These are phyloP conservation scores for Zopfochytrium polystomum DNA, from an alignment of 371 early-diverging fungal genomes.

Conservation along the genomic window DNA sequence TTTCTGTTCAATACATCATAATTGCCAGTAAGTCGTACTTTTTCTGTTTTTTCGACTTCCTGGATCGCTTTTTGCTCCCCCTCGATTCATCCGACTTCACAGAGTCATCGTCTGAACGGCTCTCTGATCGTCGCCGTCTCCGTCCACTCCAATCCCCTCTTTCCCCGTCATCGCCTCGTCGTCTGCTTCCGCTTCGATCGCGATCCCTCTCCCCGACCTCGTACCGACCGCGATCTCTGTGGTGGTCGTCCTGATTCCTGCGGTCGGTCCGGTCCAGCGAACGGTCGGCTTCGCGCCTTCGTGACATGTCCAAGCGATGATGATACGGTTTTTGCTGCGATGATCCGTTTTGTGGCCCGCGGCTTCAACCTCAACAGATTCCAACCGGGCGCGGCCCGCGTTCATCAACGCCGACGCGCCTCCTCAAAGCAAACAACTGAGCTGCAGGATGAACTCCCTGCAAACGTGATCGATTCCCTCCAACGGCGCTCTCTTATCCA, in stretches of 20 bases:
- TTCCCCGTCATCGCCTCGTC: not conserved
- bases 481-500: conserved; percentile 23
- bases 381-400: too few species aligned
- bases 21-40: too few species aligned
- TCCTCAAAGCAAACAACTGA: too few species aligned
- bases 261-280: too few species aligned
- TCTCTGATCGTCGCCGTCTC: not conserved
- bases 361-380: too few species aligned
- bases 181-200: not conserved
- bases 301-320: too few species aligned
- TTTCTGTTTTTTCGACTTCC: conserved; percentile 22
- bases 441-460: too few species aligned
- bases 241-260: not conserved
- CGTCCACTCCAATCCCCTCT: not conserved
- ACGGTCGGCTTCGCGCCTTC: too few species aligned
- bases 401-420: conserved; percentile 1
- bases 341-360: too few species aligned
- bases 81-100: not conserved
- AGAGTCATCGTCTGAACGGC: not conserved
- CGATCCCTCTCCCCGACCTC: not conserved
- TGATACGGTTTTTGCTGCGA: not conserved
- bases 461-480: too few species aligned
- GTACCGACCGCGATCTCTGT: not conserved
- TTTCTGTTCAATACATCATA: too few species aligned
- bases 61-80: not conserved